Conservation (phyloP, 139 green algal genomes). For the Auxenochlorella pyrenoidosa region DNA sequence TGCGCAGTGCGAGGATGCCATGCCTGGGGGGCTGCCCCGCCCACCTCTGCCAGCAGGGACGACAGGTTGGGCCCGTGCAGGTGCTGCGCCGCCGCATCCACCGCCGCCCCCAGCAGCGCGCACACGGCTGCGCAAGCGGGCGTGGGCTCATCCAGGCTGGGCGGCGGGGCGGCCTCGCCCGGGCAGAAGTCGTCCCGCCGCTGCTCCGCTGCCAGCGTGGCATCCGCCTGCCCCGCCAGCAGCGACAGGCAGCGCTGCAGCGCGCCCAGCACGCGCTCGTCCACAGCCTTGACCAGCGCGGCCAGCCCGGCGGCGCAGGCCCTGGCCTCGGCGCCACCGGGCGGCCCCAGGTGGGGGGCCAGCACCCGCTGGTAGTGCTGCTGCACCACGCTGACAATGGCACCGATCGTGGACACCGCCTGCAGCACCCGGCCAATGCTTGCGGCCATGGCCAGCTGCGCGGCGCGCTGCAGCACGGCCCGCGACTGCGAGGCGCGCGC, state of each 20-base stretch:
- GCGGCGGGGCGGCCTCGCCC: constrained; percentile 39
- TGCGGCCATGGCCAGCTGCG: constrained; percentile 4
- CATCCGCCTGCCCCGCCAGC: constrained; percentile 63
- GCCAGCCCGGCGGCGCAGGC: constrained; percentile 59
- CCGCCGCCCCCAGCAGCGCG: constrained; percentile 54
- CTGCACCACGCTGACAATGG: constrained; percentile 52
- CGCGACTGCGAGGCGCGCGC: neutral
- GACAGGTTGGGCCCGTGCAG: constrained; percentile 65
- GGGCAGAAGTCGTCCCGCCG: constrained; percentile 66
- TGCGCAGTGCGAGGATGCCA: too few relatives aligned
- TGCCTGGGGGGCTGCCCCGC: too few relatives aligned
- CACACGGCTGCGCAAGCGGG: constrained; percentile 58
- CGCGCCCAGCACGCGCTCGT: constrained; percentile 56
- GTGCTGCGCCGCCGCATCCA: constrained; percentile 25
- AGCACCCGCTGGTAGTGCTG: constrained; percentile 57
- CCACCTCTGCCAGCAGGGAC: constrained; percentile 64
- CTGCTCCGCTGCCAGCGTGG: constrained; percentile 65
- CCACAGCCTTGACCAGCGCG: constrained; percentile 53
- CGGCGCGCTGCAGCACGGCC: neutral
- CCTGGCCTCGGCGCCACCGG: constrained; percentile 33
- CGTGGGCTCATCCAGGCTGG: constrained; percentile 65
- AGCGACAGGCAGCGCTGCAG: constrained; percentile 57
- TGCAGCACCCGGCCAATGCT: constrained; percentile 57
- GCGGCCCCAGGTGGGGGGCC: constrained; percentile 29
- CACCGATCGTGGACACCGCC: constrained; percentile 43